These are phyloP conservation scores for Sporothrix brunneoviolacea DNA, from an alignment of 2,329 filamentous ascomycete genomes.

Conservation along the genomic window DNA sequence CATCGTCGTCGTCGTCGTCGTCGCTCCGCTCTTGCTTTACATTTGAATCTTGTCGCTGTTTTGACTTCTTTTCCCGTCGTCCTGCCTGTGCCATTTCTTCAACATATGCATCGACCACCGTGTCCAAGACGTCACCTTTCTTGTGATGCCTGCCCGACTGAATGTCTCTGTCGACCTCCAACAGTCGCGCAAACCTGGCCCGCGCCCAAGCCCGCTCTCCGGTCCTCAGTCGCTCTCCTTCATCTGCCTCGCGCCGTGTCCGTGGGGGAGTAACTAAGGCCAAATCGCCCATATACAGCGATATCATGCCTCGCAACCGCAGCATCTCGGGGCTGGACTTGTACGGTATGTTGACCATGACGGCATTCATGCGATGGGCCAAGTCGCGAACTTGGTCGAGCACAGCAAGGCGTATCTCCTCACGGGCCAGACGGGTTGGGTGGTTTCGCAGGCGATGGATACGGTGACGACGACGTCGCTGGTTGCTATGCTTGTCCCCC, in stretches of 20 bases:
- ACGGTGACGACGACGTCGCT: too few species aligned
- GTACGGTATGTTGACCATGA: slow-evolving; percentile 65
- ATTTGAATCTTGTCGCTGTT: slow-evolving; percentile 23
- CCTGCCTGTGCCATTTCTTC: background rate
- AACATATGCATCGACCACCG: slow-evolving; percentile 12
- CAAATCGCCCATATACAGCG: slow-evolving; percentile 69
- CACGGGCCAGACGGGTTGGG: slow-evolving; percentile 26
- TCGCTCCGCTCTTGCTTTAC: slow-evolving; percentile 24
- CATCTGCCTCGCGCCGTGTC: slow-evolving; percentile 22
- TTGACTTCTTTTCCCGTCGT: too few species aligned
- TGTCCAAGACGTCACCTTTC: slow-evolving; percentile 8
- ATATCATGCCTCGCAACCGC: slow-evolving; percentile 65
- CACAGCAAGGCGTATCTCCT: slow-evolving; percentile 42
- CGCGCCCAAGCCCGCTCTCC: slow-evolving; percentile 33
- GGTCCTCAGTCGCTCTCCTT: slow-evolving; percentile 28
- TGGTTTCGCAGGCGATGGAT: background rate
- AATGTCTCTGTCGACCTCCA: slow-evolving; percentile 21
- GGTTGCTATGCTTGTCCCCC: too few species aligned
- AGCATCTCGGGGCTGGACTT: slow-evolving; percentile 61
- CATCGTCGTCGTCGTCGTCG: slow-evolving; percentile 21
- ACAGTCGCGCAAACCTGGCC: slow-evolving; percentile 32
- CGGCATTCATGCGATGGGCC: slow-evolving; percentile 60
- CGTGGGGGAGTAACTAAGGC: slow-evolving; percentile 34
- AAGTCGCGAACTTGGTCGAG: slow-evolving; percentile 56
- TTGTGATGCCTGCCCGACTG: slow-evolving; percentile 7